A percentile compares a stretch with the other conserved stretches of the same genome.
Evolutionary conservation across 1,139 yeast genomes (phyloP).

Genomic region (Meyerozyma smithsonii): DNA sequence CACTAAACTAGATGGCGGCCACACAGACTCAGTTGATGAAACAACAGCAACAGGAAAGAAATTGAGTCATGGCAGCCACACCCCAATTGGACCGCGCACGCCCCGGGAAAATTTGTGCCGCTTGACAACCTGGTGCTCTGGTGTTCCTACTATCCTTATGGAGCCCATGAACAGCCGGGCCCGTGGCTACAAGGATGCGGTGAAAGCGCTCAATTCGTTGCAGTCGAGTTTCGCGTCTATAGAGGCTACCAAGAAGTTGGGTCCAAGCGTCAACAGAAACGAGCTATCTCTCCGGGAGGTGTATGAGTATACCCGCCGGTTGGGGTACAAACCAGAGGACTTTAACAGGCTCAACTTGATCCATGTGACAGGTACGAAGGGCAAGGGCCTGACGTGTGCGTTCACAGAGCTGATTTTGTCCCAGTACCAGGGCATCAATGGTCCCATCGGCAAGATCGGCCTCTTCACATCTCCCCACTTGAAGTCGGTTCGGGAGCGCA

Average conservation of each 20-base stretch:
- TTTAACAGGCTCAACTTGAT: slow-evolving; percentile 72
- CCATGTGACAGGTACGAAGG: slow-evolving; percentile 97
- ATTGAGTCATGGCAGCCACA: background rate
- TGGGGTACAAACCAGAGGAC: slow-evolving; percentile 72
- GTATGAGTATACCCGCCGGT: slow-evolving; percentile 83
- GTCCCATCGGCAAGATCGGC: slow-evolving; percentile 59
- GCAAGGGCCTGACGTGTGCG: slow-evolving; percentile 97
- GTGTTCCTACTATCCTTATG: background rate
- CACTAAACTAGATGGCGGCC: background rate
- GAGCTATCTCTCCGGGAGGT: slow-evolving; percentile 79
- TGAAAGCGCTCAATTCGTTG: slow-evolving; percentile 74
- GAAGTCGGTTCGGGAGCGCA: slow-evolving; percentile 88
- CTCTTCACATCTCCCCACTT: slow-evolving; percentile 94
- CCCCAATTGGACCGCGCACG: background rate
- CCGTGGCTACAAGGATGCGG: slow-evolving; percentile 58
- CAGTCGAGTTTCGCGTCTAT: slow-evolving; percentile 91
- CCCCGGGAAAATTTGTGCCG: background rate
- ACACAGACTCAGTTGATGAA: background rate
- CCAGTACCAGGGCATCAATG: slow-evolving; percentile 40
- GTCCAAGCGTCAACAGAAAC: slow-evolving; percentile 56
- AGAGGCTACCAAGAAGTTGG: slow-evolving; percentile 73
- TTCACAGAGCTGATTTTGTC: slow-evolving; percentile 77
- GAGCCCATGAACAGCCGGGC: slow-evolving; percentile 10
- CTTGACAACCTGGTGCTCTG: background rate
- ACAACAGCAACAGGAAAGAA: background rate